A percentile compares a stretch with the other conserved stretches of the same genome.
Evolutionary conservation across 1,284 basidiomycete genomes (phyloP).

Genomic region (Ganoderma resinaceum): DNA sequence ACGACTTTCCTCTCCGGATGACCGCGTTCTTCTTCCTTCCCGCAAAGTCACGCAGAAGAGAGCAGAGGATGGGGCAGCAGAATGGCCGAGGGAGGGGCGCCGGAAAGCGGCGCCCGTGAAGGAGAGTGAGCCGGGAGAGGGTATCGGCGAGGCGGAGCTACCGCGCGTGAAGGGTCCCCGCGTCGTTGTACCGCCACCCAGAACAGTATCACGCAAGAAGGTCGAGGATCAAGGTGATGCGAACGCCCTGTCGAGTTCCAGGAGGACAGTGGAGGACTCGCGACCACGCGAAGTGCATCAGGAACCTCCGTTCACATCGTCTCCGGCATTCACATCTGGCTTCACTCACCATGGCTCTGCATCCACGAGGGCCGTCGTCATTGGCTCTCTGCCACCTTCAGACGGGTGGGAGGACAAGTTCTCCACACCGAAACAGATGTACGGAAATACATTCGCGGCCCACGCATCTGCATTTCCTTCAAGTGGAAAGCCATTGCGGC

Average conservation of each 20-base stretch:
- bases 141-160: not conserved
- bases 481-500: not conserved
- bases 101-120: slow-evolving; percentile 15
- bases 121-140: slow-evolving; percentile 21
- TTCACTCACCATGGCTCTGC: slow-evolving; percentile 16
- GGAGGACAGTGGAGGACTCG: not conserved
- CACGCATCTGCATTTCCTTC: slow-evolving; percentile 9
- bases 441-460: slow-evolving; percentile 4
- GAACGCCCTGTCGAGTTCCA: not conserved
- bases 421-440: slow-evolving; percentile 24
- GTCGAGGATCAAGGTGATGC: not conserved
- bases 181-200: slow-evolving; percentile 9
- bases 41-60: not conserved
- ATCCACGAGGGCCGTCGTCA: slow-evolving; percentile 5
- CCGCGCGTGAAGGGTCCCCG: slow-evolving; percentile 14
- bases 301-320: not conserved
- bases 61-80: not conserved
- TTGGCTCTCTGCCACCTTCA: slow-evolving; percentile 6
- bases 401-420: slow-evolving; percentile 29
- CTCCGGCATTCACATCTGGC: not conserved
- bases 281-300: not conserved
- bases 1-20: not conserved
- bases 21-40: not conserved
- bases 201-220: slow-evolving; percentile 11
- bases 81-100: not conserved